Conservation (phyloP, 2,329 filamentous ascomycete genomes). For the Alternaria sp. region DNA sequence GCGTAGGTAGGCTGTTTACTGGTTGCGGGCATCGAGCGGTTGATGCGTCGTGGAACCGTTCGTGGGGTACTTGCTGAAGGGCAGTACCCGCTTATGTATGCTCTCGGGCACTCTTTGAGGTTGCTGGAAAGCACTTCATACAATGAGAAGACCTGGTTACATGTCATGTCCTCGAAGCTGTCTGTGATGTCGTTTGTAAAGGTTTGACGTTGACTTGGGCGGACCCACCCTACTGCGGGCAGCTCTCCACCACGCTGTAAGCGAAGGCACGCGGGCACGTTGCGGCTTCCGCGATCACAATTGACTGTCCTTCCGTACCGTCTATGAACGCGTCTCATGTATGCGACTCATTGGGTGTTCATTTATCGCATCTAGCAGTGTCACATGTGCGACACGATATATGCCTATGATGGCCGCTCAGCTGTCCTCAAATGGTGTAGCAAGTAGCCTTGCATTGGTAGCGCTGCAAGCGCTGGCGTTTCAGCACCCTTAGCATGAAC, state of each 20-base stretch:
- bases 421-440: slow-evolving; percentile 7
- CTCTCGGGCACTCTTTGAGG: slow-evolving; percentile 26
- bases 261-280: slow-evolving; percentile 15
- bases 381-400: neutral
- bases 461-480: slow-evolving; percentile 20
- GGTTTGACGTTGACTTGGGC: slow-evolving; percentile 6
- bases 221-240: slow-evolving; percentile 12
- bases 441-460: slow-evolving; percentile 19
- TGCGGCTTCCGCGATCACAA: slow-evolving; percentile 5
- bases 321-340: neutral
- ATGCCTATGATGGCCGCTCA: slow-evolving; percentile 3
- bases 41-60: slow-evolving; percentile 27
- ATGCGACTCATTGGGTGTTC: neutral
- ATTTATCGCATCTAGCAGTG: neutral
- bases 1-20: slow-evolving; percentile 19
- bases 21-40: slow-evolving; percentile 20
- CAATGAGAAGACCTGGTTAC: slow-evolving; percentile 29
- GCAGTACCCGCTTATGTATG: slow-evolving; percentile 32
- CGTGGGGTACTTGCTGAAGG: slow-evolving; percentile 26
- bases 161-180: neutral
- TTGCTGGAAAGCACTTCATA: slow-evolving; percentile 27
- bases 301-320: neutral
- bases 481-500: slow-evolving; percentile 10
- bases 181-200: slow-evolving; percentile 29
- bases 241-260: slow-evolving; percentile 10